phyloP scores from a whole-genome alignment of 495 filamentous ascomycete genomes.

The Antarctomyces pellizariae region DNA sequence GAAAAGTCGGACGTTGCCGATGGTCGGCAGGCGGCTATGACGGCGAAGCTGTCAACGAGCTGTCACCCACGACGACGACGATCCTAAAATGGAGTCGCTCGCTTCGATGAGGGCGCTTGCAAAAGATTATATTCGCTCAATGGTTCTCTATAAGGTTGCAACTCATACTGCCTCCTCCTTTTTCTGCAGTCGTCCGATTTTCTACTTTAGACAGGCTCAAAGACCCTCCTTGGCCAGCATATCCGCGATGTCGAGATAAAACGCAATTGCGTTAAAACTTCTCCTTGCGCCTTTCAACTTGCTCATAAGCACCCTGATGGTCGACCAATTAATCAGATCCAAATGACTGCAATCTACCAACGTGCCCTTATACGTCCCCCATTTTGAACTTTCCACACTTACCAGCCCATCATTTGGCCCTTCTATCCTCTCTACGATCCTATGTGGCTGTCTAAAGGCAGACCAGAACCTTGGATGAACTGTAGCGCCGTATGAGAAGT shows the following conservation, averaged over 20 bases:
- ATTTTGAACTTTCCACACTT: conserved; percentile 60
- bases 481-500: conserved; percentile 79
- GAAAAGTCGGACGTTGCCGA: too few relatives aligned
- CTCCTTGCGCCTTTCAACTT: conserved; percentile 1
- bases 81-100: too few relatives aligned
- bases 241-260: conserved; percentile 78
- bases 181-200: too few relatives aligned
- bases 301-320: conserved; percentile 1
- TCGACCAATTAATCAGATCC: conserved; percentile 92
- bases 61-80: too few relatives aligned
- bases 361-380: conserved; percentile 88
- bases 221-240: conserved; percentile 52
- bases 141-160: too few relatives aligned
- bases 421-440: conserved; percentile 43
- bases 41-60: too few relatives aligned
- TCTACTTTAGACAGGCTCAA: too few relatives aligned
- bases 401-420: conserved; percentile 87
- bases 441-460: conserved; percentile 49
- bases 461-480: conserved; percentile 42
- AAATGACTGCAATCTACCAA: conserved; percentile 72
- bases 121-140: too few relatives aligned
- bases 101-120: too few relatives aligned
- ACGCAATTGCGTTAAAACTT: conserved; percentile 88
- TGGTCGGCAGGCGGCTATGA: too few relatives aligned
- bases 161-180: too few relatives aligned